Base-by-base conservation (phyloP, 2,329 filamentous ascomycete species). In the Moelleriella libera region DNA sequence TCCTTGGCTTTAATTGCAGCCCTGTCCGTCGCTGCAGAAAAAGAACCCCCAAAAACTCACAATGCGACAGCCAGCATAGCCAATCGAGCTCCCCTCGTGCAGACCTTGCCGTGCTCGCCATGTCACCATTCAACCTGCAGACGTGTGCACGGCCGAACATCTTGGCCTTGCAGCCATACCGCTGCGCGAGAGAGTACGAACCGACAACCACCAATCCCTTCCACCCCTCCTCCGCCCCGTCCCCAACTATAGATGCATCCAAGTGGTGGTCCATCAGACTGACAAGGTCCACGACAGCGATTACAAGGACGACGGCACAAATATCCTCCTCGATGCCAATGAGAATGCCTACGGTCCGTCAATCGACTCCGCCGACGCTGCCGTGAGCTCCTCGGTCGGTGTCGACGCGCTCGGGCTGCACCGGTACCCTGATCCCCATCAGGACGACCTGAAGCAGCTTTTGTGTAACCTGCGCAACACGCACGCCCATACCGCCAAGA, bases 261-360 rank as follows among this genome's bases (percentile, higher is more conserved):
- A 47, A 2, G 32, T 43, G 47, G 45, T 21, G 21, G 21, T 21
- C 21, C 21, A 3, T 21, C 54, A 61, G 9, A 48, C 51, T 53
- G 40, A 47, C 51, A 45, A 41, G 43, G 45, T 57, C 45, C 59
- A 44, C 28, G 8, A 45, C 61, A 94, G 88, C 70, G 92, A 98
- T 76, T 97, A 98, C 77, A 96, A 98, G 70, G 90, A 98, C 64
- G 85, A 98, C 62, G 92, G 92, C 55, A 90, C 82, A 50, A 97
- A 97, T 60, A 81, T 97, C 58, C 82, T 98, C 46, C 84, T 98
- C 54, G 92, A 98, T 63, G 92, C 92, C 57, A 98, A 98, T 60
- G 92, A 98, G 69, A 98, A 98, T 61, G 88, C 92, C 50, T 96
- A 84, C 59, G 92, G 92, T 0, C 90, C 92, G 0, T 83, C 86